Evolutionary conservation across 2,329 filamentous ascomycete species (phyloP), one percentile per base, ranked within the genome.

Genomic region (Neurospora crassa): DNA sequence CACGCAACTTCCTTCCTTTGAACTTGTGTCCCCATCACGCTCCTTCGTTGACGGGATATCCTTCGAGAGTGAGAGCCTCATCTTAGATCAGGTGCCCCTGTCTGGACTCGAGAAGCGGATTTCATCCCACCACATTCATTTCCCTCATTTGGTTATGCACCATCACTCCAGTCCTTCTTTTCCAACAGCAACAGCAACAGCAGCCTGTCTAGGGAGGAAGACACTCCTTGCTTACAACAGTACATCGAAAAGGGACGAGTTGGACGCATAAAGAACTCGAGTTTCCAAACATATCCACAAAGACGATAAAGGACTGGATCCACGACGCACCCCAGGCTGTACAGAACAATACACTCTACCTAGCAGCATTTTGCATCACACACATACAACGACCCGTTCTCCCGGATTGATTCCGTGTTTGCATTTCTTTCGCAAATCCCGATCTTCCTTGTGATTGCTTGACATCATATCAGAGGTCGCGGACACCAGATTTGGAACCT

Each of bases 21-120:
- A 63, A 63, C 29, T 63, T 70, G 69, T 72, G 70, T 73, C 72
- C 40, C 53, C 73, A 71, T 70, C 70, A 71, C 74, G 73, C 71
- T 76, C 75, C 74, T 74, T 77, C 72, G 71, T 71, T 70, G 67
- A 70, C 67, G 70, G 70, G 45, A 73, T 68, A 73, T 76, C 71
- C 70, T 72, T 70, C 53, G 29, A 63, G 53, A 63, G 24, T 68
- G 73, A 73, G 71, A 70, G 74, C 73, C 73, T 73, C 72, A 73
- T 76, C 74, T 34, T 63, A 37, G 24, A 63, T 63, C 47, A 59
- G 47, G 74, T 73, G 59, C 71, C 71, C 70, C 70, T 69, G 70
- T 73, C 72, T 72, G 71, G 72, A 74, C 73, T 74, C 72, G 70
- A 73, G 70, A 71, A 76, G 70, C 71, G 72, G 69, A 68, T 67